Evolutionary conservation across 1,284 basidiomycete genomes (phyloP).

Genomic region (Ceratobasidium sp.): DNA sequence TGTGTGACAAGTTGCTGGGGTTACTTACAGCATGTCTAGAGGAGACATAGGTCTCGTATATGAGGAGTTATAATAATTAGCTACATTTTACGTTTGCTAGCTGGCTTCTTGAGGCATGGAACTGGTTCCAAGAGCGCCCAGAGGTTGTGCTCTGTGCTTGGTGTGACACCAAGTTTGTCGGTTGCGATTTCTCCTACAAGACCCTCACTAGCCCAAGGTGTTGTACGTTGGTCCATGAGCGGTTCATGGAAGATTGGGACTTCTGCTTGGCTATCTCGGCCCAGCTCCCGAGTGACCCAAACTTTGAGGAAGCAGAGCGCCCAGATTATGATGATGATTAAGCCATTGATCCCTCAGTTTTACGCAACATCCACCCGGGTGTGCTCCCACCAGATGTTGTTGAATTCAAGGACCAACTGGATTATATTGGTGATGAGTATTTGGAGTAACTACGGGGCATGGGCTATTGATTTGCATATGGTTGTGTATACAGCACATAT

Average conservation of each 20-base stretch:
- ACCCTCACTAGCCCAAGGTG: background rate
- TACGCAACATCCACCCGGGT: background rate
- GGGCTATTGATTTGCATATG: background rate
- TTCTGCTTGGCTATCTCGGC: background rate
- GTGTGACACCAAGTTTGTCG: background rate
- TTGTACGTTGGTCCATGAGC: background rate
- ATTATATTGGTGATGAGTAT: constrained; percentile 13
- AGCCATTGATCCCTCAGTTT: background rate
- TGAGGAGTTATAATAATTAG: too few species aligned
- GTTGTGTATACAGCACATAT: background rate
- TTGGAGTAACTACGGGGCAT: background rate
- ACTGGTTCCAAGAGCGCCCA: constrained; percentile 9
- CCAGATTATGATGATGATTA: constrained; percentile 13
- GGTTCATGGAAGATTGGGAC: background rate
- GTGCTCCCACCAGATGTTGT: background rate
- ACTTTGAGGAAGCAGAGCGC: constrained; percentile 5
- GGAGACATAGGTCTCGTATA: too few species aligned
- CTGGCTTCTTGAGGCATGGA: constrained; percentile 9
- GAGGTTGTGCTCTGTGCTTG: constrained; percentile 8
- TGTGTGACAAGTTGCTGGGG: too few species aligned
- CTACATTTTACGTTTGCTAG: too few species aligned
- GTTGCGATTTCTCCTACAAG: background rate
- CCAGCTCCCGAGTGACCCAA: background rate
- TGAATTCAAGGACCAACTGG: background rate
- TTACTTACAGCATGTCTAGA: too few species aligned